phyloP scores from a whole-genome alignment of 305 asterid genomes.

The Fraxinus xanthoxyloides region DNA sequence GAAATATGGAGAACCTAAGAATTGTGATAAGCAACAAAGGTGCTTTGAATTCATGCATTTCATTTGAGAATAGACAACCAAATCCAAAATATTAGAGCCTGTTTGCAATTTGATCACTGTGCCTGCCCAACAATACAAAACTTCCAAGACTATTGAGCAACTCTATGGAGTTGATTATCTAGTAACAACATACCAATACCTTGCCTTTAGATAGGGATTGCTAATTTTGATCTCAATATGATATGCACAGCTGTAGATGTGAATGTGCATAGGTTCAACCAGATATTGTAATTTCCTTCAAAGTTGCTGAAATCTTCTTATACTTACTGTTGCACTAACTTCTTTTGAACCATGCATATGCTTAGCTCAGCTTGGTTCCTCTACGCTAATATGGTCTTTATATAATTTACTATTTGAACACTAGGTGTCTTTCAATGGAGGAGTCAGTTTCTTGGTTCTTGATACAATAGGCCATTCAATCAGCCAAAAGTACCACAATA shows the following conservation, averaged over 20 bases:
- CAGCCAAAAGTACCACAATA: conserved; percentile 84
- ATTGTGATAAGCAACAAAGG: background rate
- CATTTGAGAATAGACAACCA: background rate
- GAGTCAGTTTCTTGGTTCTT: conserved; percentile 78
- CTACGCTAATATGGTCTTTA: background rate
- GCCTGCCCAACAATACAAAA: background rate
- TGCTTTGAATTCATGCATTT: background rate
- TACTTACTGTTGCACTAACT: background rate
- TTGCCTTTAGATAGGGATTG: background rate
- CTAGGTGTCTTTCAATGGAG: conserved; percentile 82
- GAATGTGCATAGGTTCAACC: background rate
- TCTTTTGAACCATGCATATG: background rate
- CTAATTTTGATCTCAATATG: background rate
- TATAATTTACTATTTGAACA: conserved; percentile 35
- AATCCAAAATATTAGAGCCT: background rate
- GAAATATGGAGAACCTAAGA: background rate
- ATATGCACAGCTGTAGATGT: background rate
- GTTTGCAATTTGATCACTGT: background rate
- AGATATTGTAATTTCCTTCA: background rate
- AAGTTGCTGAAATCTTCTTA: background rate
- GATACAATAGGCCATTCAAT: conserved; percentile 81
- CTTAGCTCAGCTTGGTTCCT: background rate
- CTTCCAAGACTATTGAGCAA: background rate
- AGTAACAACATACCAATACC: background rate
- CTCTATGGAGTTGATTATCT: background rate